Base-by-base conservation (phyloP, 495 filamentous ascomycete species). In the Apiosordaria backusii region DNA sequence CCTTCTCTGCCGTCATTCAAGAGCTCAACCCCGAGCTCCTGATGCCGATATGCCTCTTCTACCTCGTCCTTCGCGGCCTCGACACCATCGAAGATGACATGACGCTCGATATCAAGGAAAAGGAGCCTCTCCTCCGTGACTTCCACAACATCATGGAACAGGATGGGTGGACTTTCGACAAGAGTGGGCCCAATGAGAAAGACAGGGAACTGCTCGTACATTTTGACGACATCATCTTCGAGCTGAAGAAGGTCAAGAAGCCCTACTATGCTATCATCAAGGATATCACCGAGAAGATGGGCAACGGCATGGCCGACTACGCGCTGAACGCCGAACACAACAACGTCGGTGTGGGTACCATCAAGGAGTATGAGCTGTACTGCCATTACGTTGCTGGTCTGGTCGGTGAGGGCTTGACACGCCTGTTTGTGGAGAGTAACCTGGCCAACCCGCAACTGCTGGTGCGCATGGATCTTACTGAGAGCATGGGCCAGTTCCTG, bases 81-180 rank as follows among this genome's bases (percentile, higher is more conserved):
- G 95, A 99, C 75, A 99, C 95, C 21, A 92, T 99, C 65, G 95
- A 99, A 78, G 95, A 99, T 84, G 95, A 99, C 77, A 98, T 97
- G 86, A 97, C 95, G 4, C 88, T 99, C 62, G 82, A 88, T 1
- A 78, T 92, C 10, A 82, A 82, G 64, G 86, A 83, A 67, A 99
- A 99, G 81, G 93, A 95, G 76, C 92, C 92, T 4, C 78, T 97
- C 53, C 81, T 99, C 35, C 85, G 95, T 35, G 81, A 89, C 50
- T 99, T 99, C 78, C 81, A 92, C 71, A 79, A 89, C 63, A 80
- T 87, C 70, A 79, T 96, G 60, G 90, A 91, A 64, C 80, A 89
- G 68, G 89, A 96, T 69, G 92, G 92, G 25, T 99, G 95, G 95
- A 95, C 83, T 4, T 99, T 90, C 75, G 82, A 86, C 70, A 92